Evolutionary conservation across 257 asterid genomes (phyloP).

Genomic region (Fraxinus quadrangulata): DNA sequence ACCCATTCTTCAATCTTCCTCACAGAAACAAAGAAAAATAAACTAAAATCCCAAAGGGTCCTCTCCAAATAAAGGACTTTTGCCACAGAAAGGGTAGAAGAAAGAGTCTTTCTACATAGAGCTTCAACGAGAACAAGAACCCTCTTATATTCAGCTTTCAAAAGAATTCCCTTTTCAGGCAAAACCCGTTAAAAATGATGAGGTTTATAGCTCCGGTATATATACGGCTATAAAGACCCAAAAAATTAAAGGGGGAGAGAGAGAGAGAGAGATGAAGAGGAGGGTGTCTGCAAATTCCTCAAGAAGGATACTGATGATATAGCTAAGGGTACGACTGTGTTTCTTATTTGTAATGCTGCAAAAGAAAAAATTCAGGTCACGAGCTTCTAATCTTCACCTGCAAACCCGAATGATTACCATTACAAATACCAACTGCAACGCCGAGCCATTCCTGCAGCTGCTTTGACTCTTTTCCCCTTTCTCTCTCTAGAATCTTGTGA

Average conservation of each 20-base stretch:
- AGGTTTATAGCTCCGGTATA: background rate
- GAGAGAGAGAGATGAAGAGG: background rate
- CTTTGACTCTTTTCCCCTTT: constrained; percentile 13
- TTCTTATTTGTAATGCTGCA: background rate
- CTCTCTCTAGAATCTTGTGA: constrained; percentile 20
- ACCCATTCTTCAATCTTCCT: constrained; percentile 30
- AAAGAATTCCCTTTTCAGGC: background rate
- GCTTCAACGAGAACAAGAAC: background rate
- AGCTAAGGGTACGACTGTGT: background rate
- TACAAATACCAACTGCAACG: constrained; percentile 18
- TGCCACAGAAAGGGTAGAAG: background rate
- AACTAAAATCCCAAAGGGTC: background rate
- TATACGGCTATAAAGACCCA: background rate
- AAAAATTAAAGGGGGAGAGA: no score
- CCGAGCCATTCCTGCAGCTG: constrained; percentile 5
- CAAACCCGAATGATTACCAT: constrained; percentile 10
- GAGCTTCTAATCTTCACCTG: background rate
- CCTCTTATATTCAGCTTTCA: background rate
- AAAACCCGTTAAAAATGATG: background rate
- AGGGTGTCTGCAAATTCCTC: background rate
- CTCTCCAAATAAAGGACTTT: background rate
- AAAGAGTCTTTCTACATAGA: background rate
- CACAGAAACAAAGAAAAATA: background rate
- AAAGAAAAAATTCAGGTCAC: constrained; percentile 5
- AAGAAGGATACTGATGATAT: background rate